Base-by-base conservation (phyloP, 2,329 filamentous ascomycete species). In the Myriosclerotinia scirpicola region DNA sequence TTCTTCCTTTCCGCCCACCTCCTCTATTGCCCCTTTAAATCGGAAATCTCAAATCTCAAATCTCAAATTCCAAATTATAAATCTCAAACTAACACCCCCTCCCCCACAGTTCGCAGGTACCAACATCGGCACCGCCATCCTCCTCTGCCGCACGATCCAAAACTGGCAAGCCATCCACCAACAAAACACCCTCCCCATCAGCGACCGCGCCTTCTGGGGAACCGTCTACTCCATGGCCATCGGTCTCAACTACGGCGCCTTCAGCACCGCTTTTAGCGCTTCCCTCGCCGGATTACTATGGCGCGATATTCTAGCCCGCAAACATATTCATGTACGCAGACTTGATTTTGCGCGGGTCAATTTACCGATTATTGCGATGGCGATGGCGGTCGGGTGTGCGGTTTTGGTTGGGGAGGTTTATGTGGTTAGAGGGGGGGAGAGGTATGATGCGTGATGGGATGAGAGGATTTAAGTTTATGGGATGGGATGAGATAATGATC, bases 211-310 rank as follows among this genome's bases (percentile, higher is more conserved):
- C 0, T 91, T 91, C 74, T 91, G 88, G 89, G 89, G 84, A 0
- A 90, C 89, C 0, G 85, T 92, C 0, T 92, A 92, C 76, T 85
- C 84, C 75, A 90, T 92, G 87, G 89, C 89, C 0, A 78, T 92
- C 0, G 89, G 89, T 2, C 87, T 91, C 68, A 92, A 92, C 75
- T 92, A 87, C 67, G 89, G 89, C 5, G 90, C 89, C 0, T 92
- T 91, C 74, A 90, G 88, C 73, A 85, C 86, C 0, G 87, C 88
- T 0, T 90, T 92, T 71, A 90, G 87, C 69, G 89, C 88, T 0
- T 90, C 88, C 0, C 77, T 92, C 1, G 90, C 90, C 1, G 90
- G 89, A 1, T 80, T 92, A 11, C 78, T 92, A 0, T 92, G 90
- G 90, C 81, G 87, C 2, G 88, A 91, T 69, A 92, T 92, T 22